Percentiles rank a stretch among this genome's conserved stretches.
Conservation (phyloP, 1,284 basidiomycete species). For the Ganoderma sinense region DNA sequence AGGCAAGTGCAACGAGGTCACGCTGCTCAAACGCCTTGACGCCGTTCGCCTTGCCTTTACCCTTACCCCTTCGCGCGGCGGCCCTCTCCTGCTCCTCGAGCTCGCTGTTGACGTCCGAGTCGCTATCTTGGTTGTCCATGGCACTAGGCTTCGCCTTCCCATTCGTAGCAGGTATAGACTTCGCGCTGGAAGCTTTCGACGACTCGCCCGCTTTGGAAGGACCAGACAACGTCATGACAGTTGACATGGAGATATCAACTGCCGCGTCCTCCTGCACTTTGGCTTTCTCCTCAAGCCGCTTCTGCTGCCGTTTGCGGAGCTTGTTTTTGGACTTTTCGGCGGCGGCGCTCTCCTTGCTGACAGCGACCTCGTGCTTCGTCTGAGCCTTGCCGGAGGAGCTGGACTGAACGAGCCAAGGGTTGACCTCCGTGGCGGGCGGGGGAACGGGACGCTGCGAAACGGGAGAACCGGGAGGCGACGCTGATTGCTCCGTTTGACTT, state of each 20-base stretch:
- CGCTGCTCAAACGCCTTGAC: slow-evolving; percentile 82
- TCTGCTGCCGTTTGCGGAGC: slow-evolving; percentile 68
- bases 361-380: slow-evolving; percentile 73
- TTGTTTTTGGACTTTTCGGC: slow-evolving; percentile 74
- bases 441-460: slow-evolving; percentile 22
- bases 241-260: slow-evolving; percentile 77
- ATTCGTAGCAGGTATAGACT: slow-evolving; percentile 20
- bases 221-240: slow-evolving; percentile 52
- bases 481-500: slow-evolving; percentile 33
- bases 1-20: slow-evolving; percentile 92
- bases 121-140: slow-evolving; percentile 45
- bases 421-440: slow-evolving; percentile 43
- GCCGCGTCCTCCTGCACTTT: slow-evolving; percentile 74
- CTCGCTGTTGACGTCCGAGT: slow-evolving; percentile 70
- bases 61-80: slow-evolving; percentile 51
- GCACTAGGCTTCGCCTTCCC: slow-evolving; percentile 15
- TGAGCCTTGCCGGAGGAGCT: slow-evolving; percentile 50
- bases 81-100: slow-evolving; percentile 70
- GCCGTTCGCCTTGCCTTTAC: slow-evolving; percentile 48
- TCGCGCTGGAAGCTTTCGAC: slow-evolving; percentile 12
- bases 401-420: slow-evolving; percentile 76
- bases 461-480: slow-evolving; percentile 26
- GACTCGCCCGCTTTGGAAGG: slow-evolving; percentile 31
- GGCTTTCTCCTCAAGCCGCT: slow-evolving; percentile 60
- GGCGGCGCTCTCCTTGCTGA: slow-evolving; percentile 67